These are phyloP conservation scores for Eucalyptus cloeziana DNA, from an alignment of 345 rosid species.

Conservation along the genomic window DNA sequence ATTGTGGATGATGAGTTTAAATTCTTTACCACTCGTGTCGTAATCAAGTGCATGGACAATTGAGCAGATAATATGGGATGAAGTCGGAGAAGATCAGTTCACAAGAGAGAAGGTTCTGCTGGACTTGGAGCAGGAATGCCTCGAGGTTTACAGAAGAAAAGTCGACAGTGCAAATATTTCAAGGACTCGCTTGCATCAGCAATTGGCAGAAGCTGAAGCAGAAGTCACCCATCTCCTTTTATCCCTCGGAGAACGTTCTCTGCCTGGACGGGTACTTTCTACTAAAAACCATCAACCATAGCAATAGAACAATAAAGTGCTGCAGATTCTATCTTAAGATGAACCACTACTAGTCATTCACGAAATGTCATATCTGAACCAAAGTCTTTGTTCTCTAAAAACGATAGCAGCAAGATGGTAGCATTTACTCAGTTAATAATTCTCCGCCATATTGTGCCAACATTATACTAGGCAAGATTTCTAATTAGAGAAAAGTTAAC, in stretches of 20 bases:
- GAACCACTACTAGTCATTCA: neutral
- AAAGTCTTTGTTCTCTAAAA: neutral
- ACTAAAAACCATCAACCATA: neutral
- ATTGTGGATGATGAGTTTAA: neutral
- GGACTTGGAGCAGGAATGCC: constrained; percentile 83
- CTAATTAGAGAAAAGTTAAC: neutral
- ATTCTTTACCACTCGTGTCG: neutral
- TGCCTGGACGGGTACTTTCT: constrained; percentile 75
- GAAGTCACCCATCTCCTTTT: constrained; percentile 92
- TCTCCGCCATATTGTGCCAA: neutral
- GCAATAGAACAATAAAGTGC: neutral
- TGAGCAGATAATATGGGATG: constrained; percentile 93
- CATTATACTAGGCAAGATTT: neutral
- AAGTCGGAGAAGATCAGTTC: constrained; percentile 77
- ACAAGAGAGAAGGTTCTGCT: constrained; percentile 79
- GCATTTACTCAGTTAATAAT: neutral
- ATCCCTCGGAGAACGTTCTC: constrained; percentile 91
- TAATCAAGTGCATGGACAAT: neutral
- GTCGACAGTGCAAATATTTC: constrained; percentile 91
- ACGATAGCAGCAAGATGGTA: neutral
- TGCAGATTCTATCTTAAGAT: neutral
- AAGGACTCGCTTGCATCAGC: constrained; percentile 94
- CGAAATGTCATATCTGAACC: neutral
- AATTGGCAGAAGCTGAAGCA: constrained; percentile 94
- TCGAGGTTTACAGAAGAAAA: constrained; percentile 88